phyloP scores from a whole-genome alignment of 1,284 basidiomycete genomes.

The Sanghuangporus baumii region DNA sequence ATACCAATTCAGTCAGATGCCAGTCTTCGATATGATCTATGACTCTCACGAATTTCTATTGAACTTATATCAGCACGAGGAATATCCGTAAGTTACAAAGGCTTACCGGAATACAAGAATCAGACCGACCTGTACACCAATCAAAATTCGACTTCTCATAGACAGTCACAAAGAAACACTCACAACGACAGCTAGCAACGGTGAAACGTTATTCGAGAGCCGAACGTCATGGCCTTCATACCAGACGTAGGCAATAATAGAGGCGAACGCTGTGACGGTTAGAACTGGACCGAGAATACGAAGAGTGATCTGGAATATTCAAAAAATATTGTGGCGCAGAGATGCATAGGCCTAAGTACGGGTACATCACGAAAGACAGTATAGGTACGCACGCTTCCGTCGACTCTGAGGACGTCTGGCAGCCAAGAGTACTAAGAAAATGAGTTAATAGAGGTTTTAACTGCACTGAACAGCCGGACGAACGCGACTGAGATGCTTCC shows the following conservation, averaged over 20 bases:
- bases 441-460: constrained; percentile 14
- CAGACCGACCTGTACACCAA: constrained; percentile 51
- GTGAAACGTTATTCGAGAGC: constrained; percentile 72
- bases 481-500: constrained; percentile 20
- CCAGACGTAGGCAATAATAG: constrained; percentile 52
- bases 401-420: constrained; percentile 77
- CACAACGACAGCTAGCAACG: constrained; percentile 85
- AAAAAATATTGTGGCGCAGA: background rate
- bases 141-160: constrained; percentile 12
- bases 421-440: constrained; percentile 77
- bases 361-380: background rate
- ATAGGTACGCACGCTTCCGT: constrained; percentile 56
- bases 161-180: constrained; percentile 32
- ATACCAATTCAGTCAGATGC: background rate
- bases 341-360: background rate
- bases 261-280: constrained; percentile 75
- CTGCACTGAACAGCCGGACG: background rate
- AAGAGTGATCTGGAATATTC: constrained; percentile 46
- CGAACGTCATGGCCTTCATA: constrained; percentile 47
- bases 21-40: background rate
- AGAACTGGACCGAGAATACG: constrained; percentile 75
- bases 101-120: constrained; percentile 71
- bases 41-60: constrained; percentile 6
- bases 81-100: background rate
- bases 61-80: background rate